phyloP scores from a whole-genome alignment of 2,329 filamentous ascomycete genomes.

The Chrysoporthe austroafricana region DNA sequence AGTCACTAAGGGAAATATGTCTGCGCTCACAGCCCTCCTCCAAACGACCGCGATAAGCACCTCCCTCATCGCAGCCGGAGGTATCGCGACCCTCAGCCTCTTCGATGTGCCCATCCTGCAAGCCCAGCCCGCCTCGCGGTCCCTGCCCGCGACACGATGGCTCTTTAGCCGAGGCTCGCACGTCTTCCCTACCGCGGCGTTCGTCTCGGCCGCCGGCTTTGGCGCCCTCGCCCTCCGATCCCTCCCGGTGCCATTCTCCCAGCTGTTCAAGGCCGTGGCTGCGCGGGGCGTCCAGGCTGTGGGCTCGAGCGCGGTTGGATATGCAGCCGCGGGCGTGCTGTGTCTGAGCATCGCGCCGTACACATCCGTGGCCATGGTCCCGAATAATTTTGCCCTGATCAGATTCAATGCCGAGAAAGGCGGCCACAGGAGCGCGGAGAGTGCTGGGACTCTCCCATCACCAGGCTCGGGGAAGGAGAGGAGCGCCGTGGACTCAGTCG shows the following conservation, averaged over 20 bases:
- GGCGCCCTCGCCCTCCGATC: slow-evolving; percentile 33
- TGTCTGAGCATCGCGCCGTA: slow-evolving; percentile 20
- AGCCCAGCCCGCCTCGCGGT: slow-evolving; percentile 42
- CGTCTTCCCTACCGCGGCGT: slow-evolving; percentile 37
- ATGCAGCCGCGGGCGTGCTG: slow-evolving; percentile 16
- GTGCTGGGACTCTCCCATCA: background rate
- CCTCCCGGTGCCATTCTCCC: background rate
- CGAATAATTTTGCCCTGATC: slow-evolving; percentile 26
- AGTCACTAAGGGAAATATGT: background rate
- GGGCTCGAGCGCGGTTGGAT: slow-evolving; percentile 4
- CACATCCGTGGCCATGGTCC: slow-evolving; percentile 16
- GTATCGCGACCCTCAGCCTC: slow-evolving; percentile 39
- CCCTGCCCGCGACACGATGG: slow-evolving; percentile 41
- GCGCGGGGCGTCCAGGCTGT: background rate
- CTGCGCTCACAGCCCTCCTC: slow-evolving; percentile 9
- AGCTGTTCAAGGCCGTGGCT: background rate
- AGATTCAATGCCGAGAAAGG: slow-evolving; percentile 14
- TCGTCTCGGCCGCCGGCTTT: slow-evolving; percentile 38
- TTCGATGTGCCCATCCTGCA: slow-evolving; percentile 39
- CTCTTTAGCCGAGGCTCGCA: slow-evolving; percentile 43
- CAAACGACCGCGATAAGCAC: slow-evolving; percentile 38
- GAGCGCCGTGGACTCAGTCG: slow-evolving; percentile 12
- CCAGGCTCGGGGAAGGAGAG: background rate
- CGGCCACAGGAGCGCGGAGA: slow-evolving; percentile 14
- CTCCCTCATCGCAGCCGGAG: slow-evolving; percentile 39